Evolutionary conservation across 306 rosid species (phyloP).

Genomic region (Lablab purpureus): DNA sequence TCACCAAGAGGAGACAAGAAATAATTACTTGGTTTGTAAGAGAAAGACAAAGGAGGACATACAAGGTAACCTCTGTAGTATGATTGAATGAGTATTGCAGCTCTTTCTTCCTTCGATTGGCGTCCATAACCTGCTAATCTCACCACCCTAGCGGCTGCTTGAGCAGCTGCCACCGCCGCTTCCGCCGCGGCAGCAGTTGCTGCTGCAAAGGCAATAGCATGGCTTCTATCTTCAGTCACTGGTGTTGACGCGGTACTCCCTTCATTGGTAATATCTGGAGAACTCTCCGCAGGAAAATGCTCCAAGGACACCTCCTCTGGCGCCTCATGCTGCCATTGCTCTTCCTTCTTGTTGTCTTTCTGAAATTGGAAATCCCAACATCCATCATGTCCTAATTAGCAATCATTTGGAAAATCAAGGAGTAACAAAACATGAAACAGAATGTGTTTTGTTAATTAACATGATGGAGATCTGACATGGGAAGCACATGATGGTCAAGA

Average conservation of each 20-base stretch:
- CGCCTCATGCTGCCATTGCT: slow-evolving; percentile 67
- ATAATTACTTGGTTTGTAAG: slow-evolving; percentile 3
- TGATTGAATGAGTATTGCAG: slow-evolving; percentile 90
- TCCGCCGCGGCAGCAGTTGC: slow-evolving; percentile 90
- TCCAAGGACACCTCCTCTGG: slow-evolving; percentile 83
- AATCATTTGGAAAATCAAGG: slow-evolving; percentile 16
- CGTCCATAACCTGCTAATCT: slow-evolving; percentile 80
- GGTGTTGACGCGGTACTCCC: slow-evolving; percentile 69
- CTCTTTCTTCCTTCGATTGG: slow-evolving; percentile 74
- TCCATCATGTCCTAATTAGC: slow-evolving; percentile 2
- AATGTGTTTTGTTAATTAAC: slow-evolving; percentile 17
- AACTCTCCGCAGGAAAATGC: slow-evolving; percentile 79
- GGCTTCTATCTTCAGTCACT: slow-evolving; percentile 61
- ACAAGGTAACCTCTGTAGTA: slow-evolving; percentile 93
- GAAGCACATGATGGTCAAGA: slow-evolving; percentile 63
- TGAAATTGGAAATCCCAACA: slow-evolving; percentile 41
- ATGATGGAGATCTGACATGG: slow-evolving; percentile 57
- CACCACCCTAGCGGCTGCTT: slow-evolving; percentile 88
- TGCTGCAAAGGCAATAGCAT: slow-evolving; percentile 76
- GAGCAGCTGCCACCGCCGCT: slow-evolving; percentile 85
- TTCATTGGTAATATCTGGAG: slow-evolving; percentile 70
- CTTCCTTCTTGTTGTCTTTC: slow-evolving; percentile 45
- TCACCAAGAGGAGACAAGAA: slow-evolving; percentile 29
- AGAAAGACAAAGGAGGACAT: slow-evolving; percentile 40
- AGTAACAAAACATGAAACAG: background rate